Evolutionary conservation across 2,329 filamentous ascomycete genomes (phyloP), one percentile per base, ranked within the genome.

Genomic region (Pseudopithomyces chartarum): DNA sequence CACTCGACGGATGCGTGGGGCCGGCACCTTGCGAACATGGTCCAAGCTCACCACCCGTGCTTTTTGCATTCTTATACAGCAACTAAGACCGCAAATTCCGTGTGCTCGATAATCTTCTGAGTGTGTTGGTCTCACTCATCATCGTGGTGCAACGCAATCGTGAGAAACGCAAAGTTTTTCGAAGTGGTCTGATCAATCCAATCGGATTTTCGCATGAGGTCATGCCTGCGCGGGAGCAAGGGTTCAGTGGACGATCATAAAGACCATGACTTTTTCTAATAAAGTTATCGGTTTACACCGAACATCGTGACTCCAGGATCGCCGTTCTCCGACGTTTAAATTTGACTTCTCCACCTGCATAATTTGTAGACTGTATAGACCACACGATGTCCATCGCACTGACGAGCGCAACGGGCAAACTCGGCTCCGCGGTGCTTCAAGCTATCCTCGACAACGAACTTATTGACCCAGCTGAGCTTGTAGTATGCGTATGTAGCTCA

Each of bases 391-490:
- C 38, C 61, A 46, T 80, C 46, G 76, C 75, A 20, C 75, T 81
- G 51, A 77, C 77, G 45, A 77, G 77, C 48, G 76, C 79, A 49
- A 79, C 77, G 15, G 79, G 79, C 49, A 81, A 80, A 57, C 71
- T 81, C 8, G 79, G 79, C 54, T 73, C 72, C 42, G 78, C 78
- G 11, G 79, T 79, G 17, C 69, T 81, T 22, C 64, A 63, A 23
- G 71, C 78, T 36, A 71, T 81, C 20, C 71, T 81, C n/a, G 63
- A 76, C 6, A 69, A 79, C 61, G 68, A 74, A 4, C 72, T 81
- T 26, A 59, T 79, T 42, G 61, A 74, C 10, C 61, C 74, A 2
- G 56, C 64, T 2, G 60, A 78, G 6, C 76, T 81, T 29, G 67
- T 80, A 20, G 69, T 74, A 29, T 74, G 73, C 56, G 72, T 73